Evolutionary conservation across 306 rosid species (phyloP).

Genomic region (Cicer cuneatum): DNA sequence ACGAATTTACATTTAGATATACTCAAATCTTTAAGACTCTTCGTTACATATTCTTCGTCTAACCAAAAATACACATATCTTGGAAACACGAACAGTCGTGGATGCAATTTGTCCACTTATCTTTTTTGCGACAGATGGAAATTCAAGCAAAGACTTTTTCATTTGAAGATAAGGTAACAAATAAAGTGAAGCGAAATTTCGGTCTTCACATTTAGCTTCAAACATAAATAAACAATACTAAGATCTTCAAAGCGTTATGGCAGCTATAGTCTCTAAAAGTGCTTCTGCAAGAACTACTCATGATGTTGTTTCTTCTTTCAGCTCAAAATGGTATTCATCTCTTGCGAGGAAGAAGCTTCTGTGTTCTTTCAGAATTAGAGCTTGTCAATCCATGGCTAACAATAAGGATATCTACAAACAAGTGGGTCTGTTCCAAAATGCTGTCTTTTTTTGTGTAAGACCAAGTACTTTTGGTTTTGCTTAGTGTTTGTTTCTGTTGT

Average conservation of each 20-base stretch:
- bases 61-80: neutral
- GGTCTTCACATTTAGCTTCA: neutral
- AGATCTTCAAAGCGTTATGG: conserved; percentile 18
- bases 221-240: neutral
- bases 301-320: conserved; percentile 37
- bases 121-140: conserved; percentile 23
- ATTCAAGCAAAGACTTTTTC: neutral
- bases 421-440: conserved; percentile 64
- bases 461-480: neutral
- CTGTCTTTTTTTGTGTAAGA: conserved; percentile 27
- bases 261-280: conserved; percentile 49
- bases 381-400: conserved; percentile 57
- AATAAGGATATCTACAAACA: conserved; percentile 64
- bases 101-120: conserved; percentile 36
- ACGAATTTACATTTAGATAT: no score
- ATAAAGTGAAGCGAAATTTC: neutral
- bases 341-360: conserved; percentile 29
- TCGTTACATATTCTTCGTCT: no score
- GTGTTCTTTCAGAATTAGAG: conserved; percentile 51
- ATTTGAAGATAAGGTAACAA: conserved; percentile 40
- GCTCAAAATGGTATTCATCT: conserved; percentile 48
- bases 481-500: conserved; percentile 9
- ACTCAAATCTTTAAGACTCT: no score
- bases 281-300: conserved; percentile 44
- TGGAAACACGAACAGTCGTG: neutral